These are phyloP conservation scores for Cutaneotrichosporon daszewskae DNA, from an alignment of 1,284 basidiomycete genomes.

Conservation along the genomic window DNA sequence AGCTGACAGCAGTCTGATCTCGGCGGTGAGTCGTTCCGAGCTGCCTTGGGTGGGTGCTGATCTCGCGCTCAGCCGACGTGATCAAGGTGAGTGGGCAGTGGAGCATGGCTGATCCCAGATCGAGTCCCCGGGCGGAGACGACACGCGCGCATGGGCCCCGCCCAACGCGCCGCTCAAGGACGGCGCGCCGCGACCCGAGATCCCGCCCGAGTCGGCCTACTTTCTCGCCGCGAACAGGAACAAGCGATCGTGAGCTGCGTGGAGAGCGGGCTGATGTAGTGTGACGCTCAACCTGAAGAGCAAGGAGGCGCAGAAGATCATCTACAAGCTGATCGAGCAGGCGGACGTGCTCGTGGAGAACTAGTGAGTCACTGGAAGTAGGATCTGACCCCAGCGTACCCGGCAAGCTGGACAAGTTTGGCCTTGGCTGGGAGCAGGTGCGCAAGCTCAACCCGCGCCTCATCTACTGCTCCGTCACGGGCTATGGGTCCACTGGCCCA, in stretches of 20 bases:
- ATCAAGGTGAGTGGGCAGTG: conserved; percentile 67
- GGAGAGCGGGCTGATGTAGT: conserved; percentile 19
- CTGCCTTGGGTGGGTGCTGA: background rate
- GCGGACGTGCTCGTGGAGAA: conserved; percentile 89
- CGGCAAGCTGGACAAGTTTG: conserved; percentile 75
- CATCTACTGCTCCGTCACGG: conserved; percentile 86
- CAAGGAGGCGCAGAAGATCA: conserved; percentile 67
- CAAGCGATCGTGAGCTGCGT: conserved; percentile 61
- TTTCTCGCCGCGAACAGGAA: conserved; percentile 85
- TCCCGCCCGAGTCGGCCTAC: conserved; percentile 88
- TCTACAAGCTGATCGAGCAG: conserved; percentile 64
- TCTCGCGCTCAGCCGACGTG: conserved; percentile 72
- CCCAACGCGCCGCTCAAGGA: conserved; percentile 60
- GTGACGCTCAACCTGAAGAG: conserved; percentile 83
- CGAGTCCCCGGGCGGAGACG: conserved; percentile 73
- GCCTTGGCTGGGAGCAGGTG: conserved; percentile 80
- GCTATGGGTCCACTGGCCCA: conserved; percentile 90
- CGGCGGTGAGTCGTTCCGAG: conserved; percentile 21
- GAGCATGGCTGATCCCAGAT: conserved; percentile 52
- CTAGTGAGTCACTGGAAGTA: conserved; percentile 52
- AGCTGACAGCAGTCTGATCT: conserved; percentile 26
- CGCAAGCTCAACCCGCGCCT: conserved; percentile 70
- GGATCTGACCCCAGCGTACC: conserved; percentile 29
- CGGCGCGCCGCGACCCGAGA: conserved; percentile 53
- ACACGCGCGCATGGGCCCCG: conserved; percentile 80